These are phyloP conservation scores for Phalaenopsis aphrodite DNA, from an alignment of 106 monocot genomes.

Conservation along the genomic window DNA sequence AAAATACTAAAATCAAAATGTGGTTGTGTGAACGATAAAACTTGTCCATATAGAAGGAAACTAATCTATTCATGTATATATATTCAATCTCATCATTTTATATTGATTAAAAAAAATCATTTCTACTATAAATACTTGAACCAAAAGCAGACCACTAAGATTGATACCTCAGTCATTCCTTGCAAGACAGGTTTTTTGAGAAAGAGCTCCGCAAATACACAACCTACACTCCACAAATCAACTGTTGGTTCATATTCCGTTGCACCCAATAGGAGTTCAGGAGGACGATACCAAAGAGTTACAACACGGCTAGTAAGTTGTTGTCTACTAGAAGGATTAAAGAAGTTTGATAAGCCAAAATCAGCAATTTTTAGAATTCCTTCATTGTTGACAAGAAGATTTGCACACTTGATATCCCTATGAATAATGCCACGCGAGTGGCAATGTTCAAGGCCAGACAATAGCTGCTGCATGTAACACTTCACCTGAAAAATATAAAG, in stretches of 20 bases:
- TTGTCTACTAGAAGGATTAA: conserved; percentile 18
- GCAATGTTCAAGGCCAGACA: conserved; percentile 81
- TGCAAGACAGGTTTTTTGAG: conserved; percentile 60
- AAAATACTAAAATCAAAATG: background rate
- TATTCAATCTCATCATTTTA: background rate
- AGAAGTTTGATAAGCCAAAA: conserved; percentile 82
- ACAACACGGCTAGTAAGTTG: conserved; percentile 76
- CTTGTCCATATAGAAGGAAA: background rate
- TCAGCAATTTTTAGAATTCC: conserved; percentile 84
- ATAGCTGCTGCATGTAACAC: conserved; percentile 80
- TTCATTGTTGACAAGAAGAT: conserved; percentile 72
- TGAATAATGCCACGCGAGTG: conserved; percentile 72
- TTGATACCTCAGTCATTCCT: conserved; percentile 80
- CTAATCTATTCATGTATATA: background rate
- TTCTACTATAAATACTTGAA: background rate
- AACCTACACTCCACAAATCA: conserved; percentile 93
- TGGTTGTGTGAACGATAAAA: background rate
- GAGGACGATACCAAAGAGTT: conserved; percentile 94
- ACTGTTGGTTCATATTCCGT: conserved; percentile 71
- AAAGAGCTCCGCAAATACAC: conserved; percentile 80
- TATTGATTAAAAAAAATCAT: background rate
- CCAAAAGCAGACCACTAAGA: background rate
- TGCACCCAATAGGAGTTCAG: conserved; percentile 81
- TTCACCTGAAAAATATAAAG: conserved; percentile 43
- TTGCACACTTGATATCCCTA: conserved; percentile 87